Evolutionary conservation across 208 protist genomes (phyloP).

Genomic region (Trypanosoma avium): DNA sequence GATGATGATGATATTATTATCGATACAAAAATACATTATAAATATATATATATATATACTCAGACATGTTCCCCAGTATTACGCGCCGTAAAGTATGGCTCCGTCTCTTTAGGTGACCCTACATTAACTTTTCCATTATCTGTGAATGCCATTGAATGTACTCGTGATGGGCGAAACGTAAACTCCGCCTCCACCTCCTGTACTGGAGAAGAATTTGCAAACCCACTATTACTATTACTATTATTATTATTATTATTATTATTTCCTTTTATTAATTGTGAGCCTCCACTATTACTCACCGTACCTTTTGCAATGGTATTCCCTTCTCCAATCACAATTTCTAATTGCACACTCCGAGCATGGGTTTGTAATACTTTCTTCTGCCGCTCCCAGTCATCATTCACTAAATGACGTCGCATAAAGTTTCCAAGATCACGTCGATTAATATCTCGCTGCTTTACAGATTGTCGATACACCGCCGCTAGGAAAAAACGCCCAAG

Average conservation of each 20-base stretch:
- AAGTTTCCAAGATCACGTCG: conserved; percentile 35
- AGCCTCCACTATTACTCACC: background rate
- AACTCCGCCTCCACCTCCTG: background rate
- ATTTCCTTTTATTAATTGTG: no score
- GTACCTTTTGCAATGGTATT: background rate
- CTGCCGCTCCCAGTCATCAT: conserved; percentile 78
- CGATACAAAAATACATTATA: no score
- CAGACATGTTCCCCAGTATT: no score
- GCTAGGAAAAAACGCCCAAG: conserved; percentile 34
- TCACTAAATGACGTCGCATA: conserved; percentile 56
- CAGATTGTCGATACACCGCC: conserved; percentile 10
- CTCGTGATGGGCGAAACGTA: background rate
- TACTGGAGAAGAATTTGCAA: background rate
- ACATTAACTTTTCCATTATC: no score
- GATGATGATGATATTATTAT: no score
- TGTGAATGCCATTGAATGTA: background rate
- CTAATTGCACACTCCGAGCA: conserved; percentile 54
- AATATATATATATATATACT: no score
- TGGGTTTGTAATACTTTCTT: conserved; percentile 62
- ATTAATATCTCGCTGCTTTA: conserved; percentile 31
- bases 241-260: background rate
- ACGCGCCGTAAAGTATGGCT: background rate
- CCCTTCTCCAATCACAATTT: conserved; percentile 28
- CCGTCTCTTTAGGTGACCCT: background rate
- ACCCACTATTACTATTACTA: background rate